Evolutionary conservation across 768 basidiomycete species (phyloP).

Genomic region (Russula earlei): DNA sequence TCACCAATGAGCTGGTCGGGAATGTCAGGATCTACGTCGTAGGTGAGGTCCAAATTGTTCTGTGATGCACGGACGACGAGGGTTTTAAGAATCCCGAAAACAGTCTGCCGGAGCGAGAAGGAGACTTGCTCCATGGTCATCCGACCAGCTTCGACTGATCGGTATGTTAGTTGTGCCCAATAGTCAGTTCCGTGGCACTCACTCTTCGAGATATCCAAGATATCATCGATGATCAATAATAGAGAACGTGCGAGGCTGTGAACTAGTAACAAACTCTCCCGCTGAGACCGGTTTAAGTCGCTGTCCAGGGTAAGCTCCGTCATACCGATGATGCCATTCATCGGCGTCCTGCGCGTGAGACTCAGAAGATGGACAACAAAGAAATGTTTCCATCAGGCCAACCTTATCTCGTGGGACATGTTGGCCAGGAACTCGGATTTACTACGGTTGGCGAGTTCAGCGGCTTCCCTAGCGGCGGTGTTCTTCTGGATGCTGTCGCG

Average conservation of each 20-base stretch:
- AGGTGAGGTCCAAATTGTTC: conserved; percentile 91
- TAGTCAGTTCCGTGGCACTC: conserved; percentile 29
- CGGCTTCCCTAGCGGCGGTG: conserved; percentile 92
- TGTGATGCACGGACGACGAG: conserved; percentile 96
- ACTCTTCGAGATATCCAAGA: conserved; percentile 99
- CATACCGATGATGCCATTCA: conserved; percentile 99
- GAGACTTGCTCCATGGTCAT: conserved; percentile 99
- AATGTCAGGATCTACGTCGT: conserved; percentile 91
- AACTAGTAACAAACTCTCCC: conserved; percentile 92
- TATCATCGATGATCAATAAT: conserved; percentile 96
- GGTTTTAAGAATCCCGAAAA: conserved; percentile 96
- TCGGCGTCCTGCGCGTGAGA: conserved; percentile 67
- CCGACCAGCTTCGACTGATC: conserved; percentile 88
- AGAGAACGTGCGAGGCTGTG: conserved; percentile 90
- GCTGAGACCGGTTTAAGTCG: conserved; percentile 86
- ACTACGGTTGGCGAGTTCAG: conserved; percentile 92
- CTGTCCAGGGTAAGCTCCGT: conserved; percentile 95
- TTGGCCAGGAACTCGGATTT: conserved; percentile 99
- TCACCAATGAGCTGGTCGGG: conserved; percentile 97
- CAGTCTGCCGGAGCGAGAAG: conserved; percentile 92
- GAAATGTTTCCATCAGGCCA: not conserved
- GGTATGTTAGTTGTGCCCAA: not conserved
- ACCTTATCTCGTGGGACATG: conserved; percentile 97
- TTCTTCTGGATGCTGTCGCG: conserved; percentile 98
- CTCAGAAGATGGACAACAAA: not conserved